Base-by-base conservation (phyloP, 768 basidiomycete species). In the Kwoniella bestiolae region DNA sequence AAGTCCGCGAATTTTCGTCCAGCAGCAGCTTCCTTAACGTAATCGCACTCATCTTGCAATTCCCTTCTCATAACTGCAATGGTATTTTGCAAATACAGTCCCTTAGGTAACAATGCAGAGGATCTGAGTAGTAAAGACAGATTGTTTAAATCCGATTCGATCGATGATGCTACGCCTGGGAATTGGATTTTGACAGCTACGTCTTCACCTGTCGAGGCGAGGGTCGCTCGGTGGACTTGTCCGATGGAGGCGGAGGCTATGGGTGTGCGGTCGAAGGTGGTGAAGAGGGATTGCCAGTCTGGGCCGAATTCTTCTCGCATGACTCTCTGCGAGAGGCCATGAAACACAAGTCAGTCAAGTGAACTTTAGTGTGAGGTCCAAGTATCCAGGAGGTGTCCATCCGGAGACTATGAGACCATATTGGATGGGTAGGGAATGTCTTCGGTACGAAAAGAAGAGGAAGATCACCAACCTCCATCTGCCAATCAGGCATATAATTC, bases 401-500 rank as follows among this genome's bases (percentile, higher is more conserved):
- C n/a, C n/a, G n/a, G n/a, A n/a, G n/a, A n/a, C n/a, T n/a, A n/a
- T n/a, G n/a, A n/a, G n/a, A n/a, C n/a, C n/a, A n/a, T n/a, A n/a
- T n/a, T n/a, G n/a, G n/a, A n/a, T n/a, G n/a, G n/a, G n/a, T n/a
- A n/a, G n/a, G n/a, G n/a, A n/a, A n/a, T n/a, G n/a, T n/a, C n/a
- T n/a, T n/a, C n/a, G n/a, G n/a, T n/a, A n/a, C n/a, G n/a, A n/a
- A n/a, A n/a, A n/a, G n/a, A n/a, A n/a, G n/a, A n/a, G n/a, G n/a
- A 7, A 32, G 9, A 28, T 5, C 3, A 76, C 82, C 21, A 16
- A 92, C 94, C 86, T 94, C 91, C 88, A 97, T 90, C 78, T 99
- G 95, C 90, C 91, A 94, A 71, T 95, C 90, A 0, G 95, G 95
- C 95, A 99, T 99, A 79, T 97, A 97, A 80, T 99, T 92, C 1